Evolutionary conservation across 2,329 filamentous ascomycete genomes (phyloP).

Genomic region (Penicillium occitanis): DNA sequence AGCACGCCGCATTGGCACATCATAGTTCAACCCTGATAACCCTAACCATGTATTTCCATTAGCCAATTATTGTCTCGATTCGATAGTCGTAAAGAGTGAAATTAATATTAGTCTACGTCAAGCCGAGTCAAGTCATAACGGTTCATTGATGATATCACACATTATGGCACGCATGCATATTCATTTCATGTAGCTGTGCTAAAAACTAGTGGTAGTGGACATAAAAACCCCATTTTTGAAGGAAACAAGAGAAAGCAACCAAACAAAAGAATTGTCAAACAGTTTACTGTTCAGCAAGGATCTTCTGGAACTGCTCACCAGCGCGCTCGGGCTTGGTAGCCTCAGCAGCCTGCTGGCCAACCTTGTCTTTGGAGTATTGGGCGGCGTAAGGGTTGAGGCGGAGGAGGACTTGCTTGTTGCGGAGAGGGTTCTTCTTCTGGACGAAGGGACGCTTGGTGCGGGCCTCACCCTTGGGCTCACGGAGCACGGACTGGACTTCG

Average conservation of each 20-base stretch:
- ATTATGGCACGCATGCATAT: slow-evolving; percentile 22
- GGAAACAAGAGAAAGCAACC: slow-evolving; percentile 19
- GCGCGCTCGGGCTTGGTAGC: slow-evolving; percentile 60
- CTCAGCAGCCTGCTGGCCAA: slow-evolving; percentile 69
- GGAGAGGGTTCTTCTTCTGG: slow-evolving; percentile 99
- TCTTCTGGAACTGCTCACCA: slow-evolving; percentile 54
- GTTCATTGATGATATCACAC: slow-evolving; percentile 20
- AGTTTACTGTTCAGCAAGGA: slow-evolving; percentile 54
- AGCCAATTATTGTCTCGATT: too few relatives aligned
- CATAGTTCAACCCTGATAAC: background rate
- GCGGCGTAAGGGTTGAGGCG: slow-evolving; percentile 97
- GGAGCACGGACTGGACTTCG: slow-evolving; percentile 95
- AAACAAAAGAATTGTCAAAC: slow-evolving; percentile 17
- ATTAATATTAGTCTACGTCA: background rate
- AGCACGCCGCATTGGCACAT: background rate
- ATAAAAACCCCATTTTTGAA: slow-evolving; percentile 11
- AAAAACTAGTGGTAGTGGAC: slow-evolving; percentile 22
- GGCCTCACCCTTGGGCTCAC: slow-evolving; percentile 84
- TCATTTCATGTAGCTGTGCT: slow-evolving; percentile 23
- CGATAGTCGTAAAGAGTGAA: background rate
- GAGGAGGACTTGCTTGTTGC: slow-evolving; percentile 98
- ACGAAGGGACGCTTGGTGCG: slow-evolving; percentile 85
- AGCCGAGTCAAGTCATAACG: background rate
- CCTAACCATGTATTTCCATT: background rate
- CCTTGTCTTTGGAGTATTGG: slow-evolving; percentile 81